phyloP scores from a whole-genome alignment of 2,329 filamentous ascomycete species.

The Penicillium nordicum region DNA sequence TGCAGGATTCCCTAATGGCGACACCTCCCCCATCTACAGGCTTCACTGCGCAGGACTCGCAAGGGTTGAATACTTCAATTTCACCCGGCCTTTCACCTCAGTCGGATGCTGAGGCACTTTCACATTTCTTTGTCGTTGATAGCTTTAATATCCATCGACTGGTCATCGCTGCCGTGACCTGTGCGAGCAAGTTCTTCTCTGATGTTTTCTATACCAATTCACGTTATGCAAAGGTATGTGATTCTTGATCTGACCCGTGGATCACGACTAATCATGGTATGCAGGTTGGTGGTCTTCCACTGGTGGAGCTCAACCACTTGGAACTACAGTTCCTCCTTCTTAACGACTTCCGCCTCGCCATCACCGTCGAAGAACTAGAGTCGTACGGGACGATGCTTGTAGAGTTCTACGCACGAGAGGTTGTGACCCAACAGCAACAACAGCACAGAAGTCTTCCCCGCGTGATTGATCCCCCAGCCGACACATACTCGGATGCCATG shows the following conservation, averaged over 20 bases:
- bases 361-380: slow-evolving; percentile 92
- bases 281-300: slow-evolving; percentile 87
- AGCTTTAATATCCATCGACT: slow-evolving; percentile 98
- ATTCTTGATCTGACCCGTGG: neutral
- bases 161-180: slow-evolving; percentile 95
- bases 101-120: slow-evolving; percentile 52
- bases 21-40: slow-evolving; percentile 38
- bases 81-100: slow-evolving; percentile 36
- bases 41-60: slow-evolving; percentile 35
- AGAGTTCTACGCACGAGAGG: slow-evolving; percentile 92
- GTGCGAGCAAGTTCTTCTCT: slow-evolving; percentile 98
- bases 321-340: slow-evolving; percentile 93
- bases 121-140: slow-evolving; percentile 87
- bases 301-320: slow-evolving; percentile 90
- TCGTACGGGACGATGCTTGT: slow-evolving; percentile 98
- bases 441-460: slow-evolving; percentile 19
- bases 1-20: slow-evolving; percentile 30
- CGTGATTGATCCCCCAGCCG: slow-evolving; percentile 16
- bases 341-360: slow-evolving; percentile 91
- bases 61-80: slow-evolving; percentile 25
- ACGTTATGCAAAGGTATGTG: slow-evolving; percentile 89
- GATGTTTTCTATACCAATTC: slow-evolving; percentile 99
- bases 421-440: slow-evolving; percentile 59
- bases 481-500: slow-evolving; percentile 29
- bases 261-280: neutral